phyloP scores from a whole-genome alignment of 306 rosid genomes.

The Phaseolus lunatus region DNA sequence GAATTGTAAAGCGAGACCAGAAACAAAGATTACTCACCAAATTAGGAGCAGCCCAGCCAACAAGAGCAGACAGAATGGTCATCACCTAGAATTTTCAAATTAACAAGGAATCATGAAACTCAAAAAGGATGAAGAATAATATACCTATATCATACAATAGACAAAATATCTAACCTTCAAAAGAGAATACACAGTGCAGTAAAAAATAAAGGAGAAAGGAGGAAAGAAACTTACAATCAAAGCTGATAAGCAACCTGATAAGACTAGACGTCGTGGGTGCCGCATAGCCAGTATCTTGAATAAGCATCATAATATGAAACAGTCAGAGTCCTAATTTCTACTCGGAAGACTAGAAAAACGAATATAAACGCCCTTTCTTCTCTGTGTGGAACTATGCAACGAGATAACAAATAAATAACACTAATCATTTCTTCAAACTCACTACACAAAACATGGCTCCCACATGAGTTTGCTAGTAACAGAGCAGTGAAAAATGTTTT shows the following conservation, averaged over 20 bases:
- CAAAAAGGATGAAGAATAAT: background rate
- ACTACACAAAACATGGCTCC: constrained; percentile 30
- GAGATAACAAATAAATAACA: constrained; percentile 6
- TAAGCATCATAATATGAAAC: constrained; percentile 43
- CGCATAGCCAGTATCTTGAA: constrained; percentile 95
- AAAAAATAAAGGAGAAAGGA: constrained; percentile 10
- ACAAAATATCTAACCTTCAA: background rate
- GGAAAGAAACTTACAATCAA: constrained; percentile 69
- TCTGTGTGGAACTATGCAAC: background rate
- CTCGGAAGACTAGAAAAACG: constrained; percentile 13
- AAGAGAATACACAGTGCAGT: background rate
- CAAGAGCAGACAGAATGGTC: constrained; percentile 91
- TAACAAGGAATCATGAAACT: constrained; percentile 25
- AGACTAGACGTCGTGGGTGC: constrained; percentile 85
- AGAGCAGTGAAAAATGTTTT: background rate
- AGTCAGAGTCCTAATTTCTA: constrained; percentile 30
- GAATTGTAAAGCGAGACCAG: constrained; percentile 23
- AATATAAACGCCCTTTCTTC: background rate
- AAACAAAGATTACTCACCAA: constrained; percentile 58
- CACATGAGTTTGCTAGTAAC: background rate
- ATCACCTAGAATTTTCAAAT: constrained; percentile 67
- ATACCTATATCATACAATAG: background rate
- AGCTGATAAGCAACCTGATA: constrained; percentile 83
- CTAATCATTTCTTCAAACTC: background rate
- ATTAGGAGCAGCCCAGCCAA: constrained; percentile 99